Evolutionary conservation across 306 rosid genomes (phyloP).

Genomic region (Vigna nakashimae): DNA sequence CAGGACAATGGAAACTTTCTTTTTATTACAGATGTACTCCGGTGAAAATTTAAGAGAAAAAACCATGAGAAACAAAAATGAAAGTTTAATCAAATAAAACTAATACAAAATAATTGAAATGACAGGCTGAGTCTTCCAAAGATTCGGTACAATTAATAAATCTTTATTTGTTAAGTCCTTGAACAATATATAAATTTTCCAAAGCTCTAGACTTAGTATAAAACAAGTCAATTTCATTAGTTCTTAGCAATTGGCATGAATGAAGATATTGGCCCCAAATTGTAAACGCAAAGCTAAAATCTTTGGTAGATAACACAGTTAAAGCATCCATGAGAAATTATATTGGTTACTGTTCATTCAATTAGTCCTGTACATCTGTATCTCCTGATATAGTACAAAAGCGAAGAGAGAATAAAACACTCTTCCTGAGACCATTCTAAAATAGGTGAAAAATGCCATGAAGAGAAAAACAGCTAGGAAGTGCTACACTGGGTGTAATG

Average conservation of each 20-base stretch:
- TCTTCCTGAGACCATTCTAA: constrained; percentile 39
- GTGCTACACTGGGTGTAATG: constrained; percentile 34
- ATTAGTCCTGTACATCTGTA: constrained; percentile 34
- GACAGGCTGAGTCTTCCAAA: not conserved
- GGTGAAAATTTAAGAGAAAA: too few species aligned
- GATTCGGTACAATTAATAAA: not conserved
- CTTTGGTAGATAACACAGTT: constrained; percentile 22
- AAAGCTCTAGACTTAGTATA: not conserved
- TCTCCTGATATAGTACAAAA: constrained; percentile 41
- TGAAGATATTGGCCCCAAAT: not conserved
- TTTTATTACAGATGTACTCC: too few species aligned
- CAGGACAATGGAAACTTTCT: too few species aligned
- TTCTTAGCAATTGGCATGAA: too few species aligned
- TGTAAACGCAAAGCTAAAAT: constrained; percentile 30
- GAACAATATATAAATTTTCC: not conserved
- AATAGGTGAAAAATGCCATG: constrained; percentile 4
- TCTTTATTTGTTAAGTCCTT: not conserved
- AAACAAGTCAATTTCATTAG: not conserved
- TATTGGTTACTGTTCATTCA: constrained; percentile 34
- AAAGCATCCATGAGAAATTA: constrained; percentile 1
- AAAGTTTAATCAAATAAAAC: not conserved
- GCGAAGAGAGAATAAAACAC: constrained; percentile 14
- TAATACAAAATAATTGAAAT: not conserved
- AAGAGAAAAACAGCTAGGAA: constrained; percentile 4
- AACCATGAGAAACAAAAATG: too few species aligned